Evolutionary conservation across 257 asterid genomes (phyloP).

Genomic region (Scutellaria baicalensis): DNA sequence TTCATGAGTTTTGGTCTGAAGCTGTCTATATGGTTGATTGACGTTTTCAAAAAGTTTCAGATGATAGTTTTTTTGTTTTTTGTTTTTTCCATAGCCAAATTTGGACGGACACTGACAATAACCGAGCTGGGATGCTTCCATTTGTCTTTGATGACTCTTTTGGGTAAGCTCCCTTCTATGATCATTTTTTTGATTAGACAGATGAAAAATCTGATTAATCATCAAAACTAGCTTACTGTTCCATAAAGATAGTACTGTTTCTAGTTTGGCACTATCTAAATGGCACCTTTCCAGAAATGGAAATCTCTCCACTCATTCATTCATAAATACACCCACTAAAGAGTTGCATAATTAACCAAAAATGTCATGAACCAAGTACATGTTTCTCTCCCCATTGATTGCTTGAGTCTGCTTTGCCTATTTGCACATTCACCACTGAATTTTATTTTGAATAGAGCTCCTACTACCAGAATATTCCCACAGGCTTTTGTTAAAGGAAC

Average conservation of each 20-base stretch:
- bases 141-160: conserved; percentile 94
- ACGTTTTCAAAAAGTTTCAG: conserved; percentile 5
- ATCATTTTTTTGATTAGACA: neutral
- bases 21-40: conserved; percentile 9
- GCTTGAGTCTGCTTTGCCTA: neutral
- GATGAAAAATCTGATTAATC: neutral
- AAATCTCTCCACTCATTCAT: neutral
- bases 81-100: conserved; percentile 60
- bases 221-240: neutral
- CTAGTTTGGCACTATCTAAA: neutral
- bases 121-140: conserved; percentile 99
- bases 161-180: conserved; percentile 50
- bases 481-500: neutral
- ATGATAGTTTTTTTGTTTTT: conserved; percentile 4
- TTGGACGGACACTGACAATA: conserved; percentile 95
- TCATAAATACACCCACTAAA: neutral
- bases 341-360: neutral
- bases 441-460: neutral
- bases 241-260: neutral
- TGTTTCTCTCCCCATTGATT: neutral
- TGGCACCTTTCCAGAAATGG: neutral
- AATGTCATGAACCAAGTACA: neutral
- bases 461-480: neutral
- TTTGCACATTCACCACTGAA: neutral
- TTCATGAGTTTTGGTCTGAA: neutral